Evolutionary conservation across 1,284 basidiomycete genomes (phyloP).

Genomic region (Austroboletus niveus): DNA sequence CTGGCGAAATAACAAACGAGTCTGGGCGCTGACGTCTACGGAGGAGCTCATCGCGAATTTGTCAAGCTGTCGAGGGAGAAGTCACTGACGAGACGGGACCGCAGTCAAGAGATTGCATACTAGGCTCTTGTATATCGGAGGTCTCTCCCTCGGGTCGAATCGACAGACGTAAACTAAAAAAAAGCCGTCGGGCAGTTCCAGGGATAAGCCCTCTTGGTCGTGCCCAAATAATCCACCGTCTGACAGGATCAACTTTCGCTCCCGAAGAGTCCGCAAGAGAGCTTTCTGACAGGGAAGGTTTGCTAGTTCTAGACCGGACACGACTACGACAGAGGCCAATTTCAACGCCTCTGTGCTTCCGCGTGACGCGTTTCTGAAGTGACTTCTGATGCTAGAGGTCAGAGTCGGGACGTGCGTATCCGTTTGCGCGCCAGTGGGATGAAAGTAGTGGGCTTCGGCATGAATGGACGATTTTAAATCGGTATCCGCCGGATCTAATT

Average conservation of each 20-base stretch:
- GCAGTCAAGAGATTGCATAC: conserved; percentile 39
- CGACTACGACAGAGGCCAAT: conserved; percentile 62
- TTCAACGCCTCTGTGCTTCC: conserved; percentile 17
- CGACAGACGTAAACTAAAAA: conserved; percentile 71
- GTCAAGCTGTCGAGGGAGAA: conserved; percentile 52
- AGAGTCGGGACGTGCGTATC: conserved; percentile 24
- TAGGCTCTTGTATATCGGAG: conserved; percentile 58
- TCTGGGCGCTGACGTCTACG: conserved; percentile 44
- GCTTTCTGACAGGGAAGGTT: conserved; percentile 56
- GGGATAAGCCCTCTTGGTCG: conserved; percentile 36
- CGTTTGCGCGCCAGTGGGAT: conserved; percentile 8
- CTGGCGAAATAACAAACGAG: conserved; percentile 37
- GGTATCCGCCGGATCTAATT: conserved; percentile 14
- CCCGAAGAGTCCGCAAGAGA: conserved; percentile 52
- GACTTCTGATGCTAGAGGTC: conserved; percentile 22
- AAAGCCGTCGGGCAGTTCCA: conserved; percentile 69
- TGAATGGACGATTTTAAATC: conserved; percentile 2
- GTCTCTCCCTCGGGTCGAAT: conserved; percentile 58
- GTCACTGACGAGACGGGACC: background rate
- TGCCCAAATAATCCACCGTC: conserved; percentile 29
- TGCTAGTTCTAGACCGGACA: conserved; percentile 67
- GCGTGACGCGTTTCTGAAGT: conserved; percentile 14
- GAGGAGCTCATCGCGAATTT: conserved; percentile 73
- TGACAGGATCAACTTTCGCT: conserved; percentile 51
- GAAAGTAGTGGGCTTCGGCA: conserved; percentile 5